These are phyloP conservation scores for Ogataea hybrid DNA, from an alignment of 1,139 yeast genomes.

Conservation along the genomic window DNA sequence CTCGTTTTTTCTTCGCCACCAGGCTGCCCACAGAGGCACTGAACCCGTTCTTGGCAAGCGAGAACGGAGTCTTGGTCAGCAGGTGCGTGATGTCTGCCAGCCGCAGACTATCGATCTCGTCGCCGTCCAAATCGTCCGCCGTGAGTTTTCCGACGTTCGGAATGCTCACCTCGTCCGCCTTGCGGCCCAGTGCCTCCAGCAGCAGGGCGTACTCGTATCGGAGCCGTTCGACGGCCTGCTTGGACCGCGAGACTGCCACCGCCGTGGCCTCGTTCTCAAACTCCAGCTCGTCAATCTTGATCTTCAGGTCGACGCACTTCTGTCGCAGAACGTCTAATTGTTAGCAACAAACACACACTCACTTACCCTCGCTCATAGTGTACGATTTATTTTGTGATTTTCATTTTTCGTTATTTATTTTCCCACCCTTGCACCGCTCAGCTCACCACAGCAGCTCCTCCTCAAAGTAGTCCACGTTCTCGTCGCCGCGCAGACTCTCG, in stretches of 20 bases:
- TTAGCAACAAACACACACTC: constrained; percentile 29
- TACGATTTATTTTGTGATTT: background rate
- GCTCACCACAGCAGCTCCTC: constrained; percentile 37
- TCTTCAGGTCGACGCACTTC: constrained; percentile 70
- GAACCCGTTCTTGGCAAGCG: constrained; percentile 19
- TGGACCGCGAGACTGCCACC: constrained; percentile 75
- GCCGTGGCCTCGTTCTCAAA: constrained; percentile 77
- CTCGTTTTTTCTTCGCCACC: constrained; percentile 19
- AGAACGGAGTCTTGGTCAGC: constrained; percentile 23
- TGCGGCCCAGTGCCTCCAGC: constrained; percentile 73
- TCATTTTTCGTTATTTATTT: background rate
- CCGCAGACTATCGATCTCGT: constrained; percentile 27
- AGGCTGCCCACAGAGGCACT: constrained; percentile 10
- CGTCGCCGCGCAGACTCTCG: constrained; percentile 24
- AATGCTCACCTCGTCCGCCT: constrained; percentile 34
- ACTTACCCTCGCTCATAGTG: constrained; percentile 15
- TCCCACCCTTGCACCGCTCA: constrained; percentile 7
- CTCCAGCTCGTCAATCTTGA: constrained; percentile 72
- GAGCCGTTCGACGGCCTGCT: constrained; percentile 71
- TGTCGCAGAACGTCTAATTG: constrained; percentile 37
- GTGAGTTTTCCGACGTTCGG: constrained; percentile 23
- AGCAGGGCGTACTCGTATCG: constrained; percentile 80
- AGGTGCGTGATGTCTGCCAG: constrained; percentile 26
- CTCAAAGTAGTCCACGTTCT: constrained; percentile 35
- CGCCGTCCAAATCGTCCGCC: constrained; percentile 25